Evolutionary conservation across 2,329 filamentous ascomycete genomes (phyloP).

Genomic region (Stachybotrys echinatus): DNA sequence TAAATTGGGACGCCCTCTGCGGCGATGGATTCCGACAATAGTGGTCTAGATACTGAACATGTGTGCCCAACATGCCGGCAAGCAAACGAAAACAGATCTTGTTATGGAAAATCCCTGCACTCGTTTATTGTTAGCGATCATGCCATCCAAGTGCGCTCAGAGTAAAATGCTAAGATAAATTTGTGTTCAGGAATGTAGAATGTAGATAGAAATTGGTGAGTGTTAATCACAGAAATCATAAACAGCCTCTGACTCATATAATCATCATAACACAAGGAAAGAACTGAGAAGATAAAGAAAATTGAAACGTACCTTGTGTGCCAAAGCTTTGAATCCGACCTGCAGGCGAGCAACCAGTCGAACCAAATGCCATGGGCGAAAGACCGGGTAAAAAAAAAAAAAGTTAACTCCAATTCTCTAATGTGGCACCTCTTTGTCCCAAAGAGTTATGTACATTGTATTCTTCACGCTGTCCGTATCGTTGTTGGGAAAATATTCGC

Average conservation of each 20-base stretch:
- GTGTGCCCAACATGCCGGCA: background rate
- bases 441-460: conserved; percentile 30
- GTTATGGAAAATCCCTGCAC: background rate
- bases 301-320: conserved; percentile 17
- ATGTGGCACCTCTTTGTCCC: conserved; percentile 28
- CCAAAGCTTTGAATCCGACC: background rate
- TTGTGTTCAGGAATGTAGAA: conserved; percentile 7
- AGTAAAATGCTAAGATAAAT: background rate
- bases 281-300: background rate
- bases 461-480: conserved; percentile 18
- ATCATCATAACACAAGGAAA: conserved; percentile 29
- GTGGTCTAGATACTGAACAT: background rate
- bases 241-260: conserved; percentile 40
- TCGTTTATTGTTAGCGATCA: background rate
- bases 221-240: conserved; percentile 38
- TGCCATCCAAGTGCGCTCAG: background rate
- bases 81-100: background rate
- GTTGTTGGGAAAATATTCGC: background rate
- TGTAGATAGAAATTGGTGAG: conserved; percentile 24
- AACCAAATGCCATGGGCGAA: conserved; percentile 14
- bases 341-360: conserved; percentile 11
- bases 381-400: conserved; percentile 18
- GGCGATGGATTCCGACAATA: background rate
- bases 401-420: conserved; percentile 35
- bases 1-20: background rate